Conservation (phyloP, 2,329 filamentous ascomycete genomes). For the Phyllosticta citribraziliensis region DNA sequence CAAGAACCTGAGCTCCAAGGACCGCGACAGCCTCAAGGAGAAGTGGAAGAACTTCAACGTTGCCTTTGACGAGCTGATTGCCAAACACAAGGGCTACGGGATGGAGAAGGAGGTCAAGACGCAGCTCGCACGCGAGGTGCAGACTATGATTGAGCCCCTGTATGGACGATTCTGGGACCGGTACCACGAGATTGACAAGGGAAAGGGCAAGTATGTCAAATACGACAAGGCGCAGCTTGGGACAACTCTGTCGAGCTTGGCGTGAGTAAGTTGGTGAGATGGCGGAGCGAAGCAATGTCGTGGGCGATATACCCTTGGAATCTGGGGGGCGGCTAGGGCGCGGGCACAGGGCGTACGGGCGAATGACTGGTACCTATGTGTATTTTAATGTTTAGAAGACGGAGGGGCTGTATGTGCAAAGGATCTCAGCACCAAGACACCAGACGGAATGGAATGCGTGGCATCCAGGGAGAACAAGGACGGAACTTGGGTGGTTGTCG, state of each 20-base stretch:
- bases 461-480: no score
- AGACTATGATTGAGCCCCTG: slow-evolving; percentile 83
- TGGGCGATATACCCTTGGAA: slow-evolving; percentile 8
- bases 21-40: slow-evolving; percentile 91
- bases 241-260: slow-evolving; percentile 43
- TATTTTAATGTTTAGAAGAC: background rate
- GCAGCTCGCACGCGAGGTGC: slow-evolving; percentile 73
- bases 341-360: slow-evolving; percentile 3
- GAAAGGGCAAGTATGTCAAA: slow-evolving; percentile 95
- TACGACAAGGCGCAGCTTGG: slow-evolving; percentile 83
- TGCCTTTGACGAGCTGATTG: slow-evolving; percentile 80
- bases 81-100: slow-evolving; percentile 67
- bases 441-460: no score
- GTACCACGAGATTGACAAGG: slow-evolving; percentile 96
- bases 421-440: no score
- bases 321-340: background rate
- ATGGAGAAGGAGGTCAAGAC: slow-evolving; percentile 88
- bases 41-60: slow-evolving; percentile 91
- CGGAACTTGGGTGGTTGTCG: no score
- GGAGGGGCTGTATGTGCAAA: background rate
- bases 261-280: slow-evolving; percentile 14
- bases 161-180: slow-evolving; percentile 95
- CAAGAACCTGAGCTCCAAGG: slow-evolving; percentile 75
- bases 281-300: slow-evolving; percentile 14
- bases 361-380: background rate